phyloP scores from a whole-genome alignment of 1,284 basidiomycete genomes.

The Microbotryum violaceum region DNA sequence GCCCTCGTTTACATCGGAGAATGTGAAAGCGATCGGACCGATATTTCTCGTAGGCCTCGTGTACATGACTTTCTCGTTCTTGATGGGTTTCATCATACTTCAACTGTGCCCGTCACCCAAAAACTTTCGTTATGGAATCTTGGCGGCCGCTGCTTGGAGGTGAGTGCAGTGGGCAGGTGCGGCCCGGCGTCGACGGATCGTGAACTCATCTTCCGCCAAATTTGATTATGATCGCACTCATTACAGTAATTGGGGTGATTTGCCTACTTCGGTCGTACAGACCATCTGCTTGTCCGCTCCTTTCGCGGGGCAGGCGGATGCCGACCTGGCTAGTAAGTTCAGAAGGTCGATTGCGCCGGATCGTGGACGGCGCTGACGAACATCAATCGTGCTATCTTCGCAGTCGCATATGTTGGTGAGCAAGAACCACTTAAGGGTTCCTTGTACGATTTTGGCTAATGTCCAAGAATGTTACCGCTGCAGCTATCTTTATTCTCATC shows the following conservation, averaged over 20 bases:
- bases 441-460: no score
- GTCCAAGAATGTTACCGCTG: no score
- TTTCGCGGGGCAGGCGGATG: constrained; percentile 13
- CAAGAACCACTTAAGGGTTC: background rate
- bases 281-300: constrained; percentile 16
- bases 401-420: background rate
- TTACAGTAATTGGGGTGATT: background rate
- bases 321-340: constrained; percentile 38
- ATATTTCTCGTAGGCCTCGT: constrained; percentile 29
- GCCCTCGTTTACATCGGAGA: constrained; percentile 59
- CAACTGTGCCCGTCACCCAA: background rate
- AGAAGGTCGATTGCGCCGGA: background rate
- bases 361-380: background rate
- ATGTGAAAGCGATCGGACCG: constrained; percentile 55
- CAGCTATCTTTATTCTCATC: constrained; percentile 5
- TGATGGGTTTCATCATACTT: constrained; percentile 35
- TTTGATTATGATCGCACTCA: background rate
- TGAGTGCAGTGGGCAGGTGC: background rate
- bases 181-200: background rate
- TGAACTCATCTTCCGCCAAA: constrained; percentile 40
- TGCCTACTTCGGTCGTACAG: constrained; percentile 40
- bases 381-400: background rate
- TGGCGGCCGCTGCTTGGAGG: constrained; percentile 1
- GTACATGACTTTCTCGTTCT: constrained; percentile 29
- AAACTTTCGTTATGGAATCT: constrained; percentile 7